A percentile compares a stretch with the other conserved stretches of the same genome.
Evolutionary conservation across 306 rosid genomes (phyloP).

Genomic region (Astragalus glycyphyllos): DNA sequence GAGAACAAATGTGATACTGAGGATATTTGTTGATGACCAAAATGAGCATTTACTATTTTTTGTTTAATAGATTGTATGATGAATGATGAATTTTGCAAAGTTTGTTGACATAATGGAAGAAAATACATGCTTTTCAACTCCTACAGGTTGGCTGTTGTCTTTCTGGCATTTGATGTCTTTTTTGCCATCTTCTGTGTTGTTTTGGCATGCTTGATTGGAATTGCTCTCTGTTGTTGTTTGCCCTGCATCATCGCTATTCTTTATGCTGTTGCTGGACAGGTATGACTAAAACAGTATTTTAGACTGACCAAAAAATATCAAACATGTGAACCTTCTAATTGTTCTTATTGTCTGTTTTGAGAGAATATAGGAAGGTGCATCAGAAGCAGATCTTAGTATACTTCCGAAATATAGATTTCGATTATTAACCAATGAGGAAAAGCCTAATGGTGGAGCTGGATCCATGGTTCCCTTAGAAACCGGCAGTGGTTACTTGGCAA

Average conservation of each 20-base stretch:
- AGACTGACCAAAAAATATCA: conserved; percentile 29
- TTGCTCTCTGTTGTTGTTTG: conserved; percentile 98
- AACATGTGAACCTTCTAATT: conserved; percentile 37
- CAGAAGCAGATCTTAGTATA: conserved; percentile 85
- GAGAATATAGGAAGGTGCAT: conserved; percentile 81
- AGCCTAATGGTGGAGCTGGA: conserved; percentile 80
- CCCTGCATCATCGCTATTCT: conserved; percentile 98
- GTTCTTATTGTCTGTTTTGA: conserved; percentile 37
- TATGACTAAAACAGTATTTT: conserved; percentile 45
- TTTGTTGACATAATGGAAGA: conserved; percentile 31
- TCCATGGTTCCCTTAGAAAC: conserved; percentile 80
- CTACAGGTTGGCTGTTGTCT: conserved; percentile 93
- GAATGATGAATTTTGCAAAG: conserved; percentile 11
- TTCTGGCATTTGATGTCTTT: conserved; percentile 95
- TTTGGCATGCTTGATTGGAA: conserved; percentile 95
- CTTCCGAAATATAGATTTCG: conserved; percentile 79
- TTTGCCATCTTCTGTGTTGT: conserved; percentile 98
- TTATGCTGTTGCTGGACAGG: conserved; percentile 97
- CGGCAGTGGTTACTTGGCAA: conserved; percentile 65
- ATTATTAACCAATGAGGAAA: conserved; percentile 53
- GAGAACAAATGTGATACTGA: background rate
- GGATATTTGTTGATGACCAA: conserved; percentile 13
- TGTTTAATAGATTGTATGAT: conserved; percentile 11
- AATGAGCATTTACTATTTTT: conserved; percentile 1
- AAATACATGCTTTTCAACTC: conserved; percentile 46